Evolutionary conservation across 345 rosid species (phyloP).

Genomic region (Firmiana major): DNA sequence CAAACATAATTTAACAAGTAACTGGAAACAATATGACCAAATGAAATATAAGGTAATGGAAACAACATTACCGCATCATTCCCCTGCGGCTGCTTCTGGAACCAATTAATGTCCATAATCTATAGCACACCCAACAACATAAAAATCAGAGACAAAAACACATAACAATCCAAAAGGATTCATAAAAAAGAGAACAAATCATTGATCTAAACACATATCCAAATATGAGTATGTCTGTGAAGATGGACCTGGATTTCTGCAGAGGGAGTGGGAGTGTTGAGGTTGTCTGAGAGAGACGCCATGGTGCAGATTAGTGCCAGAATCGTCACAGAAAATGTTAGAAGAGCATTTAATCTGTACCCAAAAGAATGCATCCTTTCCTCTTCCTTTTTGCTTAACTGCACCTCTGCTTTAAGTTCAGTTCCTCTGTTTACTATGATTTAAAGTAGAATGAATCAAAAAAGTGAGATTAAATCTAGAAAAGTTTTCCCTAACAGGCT

Average conservation of each 20-base stretch:
- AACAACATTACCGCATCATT: conserved; percentile 72
- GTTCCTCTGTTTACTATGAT: neutral
- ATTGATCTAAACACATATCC: neutral
- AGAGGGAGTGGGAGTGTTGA: conserved; percentile 74
- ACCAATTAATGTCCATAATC: conserved; percentile 86
- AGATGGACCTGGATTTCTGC: conserved; percentile 73
- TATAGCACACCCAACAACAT: conserved; percentile 30
- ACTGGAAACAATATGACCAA: neutral
- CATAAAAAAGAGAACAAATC: conserved; percentile 13
- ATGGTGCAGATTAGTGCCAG: conserved; percentile 83
- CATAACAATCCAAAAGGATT: neutral
- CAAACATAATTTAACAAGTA: neutral
- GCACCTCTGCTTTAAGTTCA: neutral
- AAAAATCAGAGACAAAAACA: conserved; percentile 20
- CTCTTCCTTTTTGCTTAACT: neutral
- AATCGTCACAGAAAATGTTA: conserved; percentile 75
- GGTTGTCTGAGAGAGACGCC: conserved; percentile 78
- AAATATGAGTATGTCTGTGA: neutral
- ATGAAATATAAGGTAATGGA: neutral
- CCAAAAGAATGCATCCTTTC: conserved; percentile 77
- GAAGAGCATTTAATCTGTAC: conserved; percentile 83
- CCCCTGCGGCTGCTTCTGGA: conserved; percentile 81
- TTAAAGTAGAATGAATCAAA: neutral
- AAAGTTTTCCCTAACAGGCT: neutral
- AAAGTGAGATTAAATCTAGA: neutral